Percentiles rank a stretch among this genome's conserved stretches.
phyloP scores from a whole-genome alignment of 2,329 filamentous ascomycete genomes.

The Aspergillus felis region DNA sequence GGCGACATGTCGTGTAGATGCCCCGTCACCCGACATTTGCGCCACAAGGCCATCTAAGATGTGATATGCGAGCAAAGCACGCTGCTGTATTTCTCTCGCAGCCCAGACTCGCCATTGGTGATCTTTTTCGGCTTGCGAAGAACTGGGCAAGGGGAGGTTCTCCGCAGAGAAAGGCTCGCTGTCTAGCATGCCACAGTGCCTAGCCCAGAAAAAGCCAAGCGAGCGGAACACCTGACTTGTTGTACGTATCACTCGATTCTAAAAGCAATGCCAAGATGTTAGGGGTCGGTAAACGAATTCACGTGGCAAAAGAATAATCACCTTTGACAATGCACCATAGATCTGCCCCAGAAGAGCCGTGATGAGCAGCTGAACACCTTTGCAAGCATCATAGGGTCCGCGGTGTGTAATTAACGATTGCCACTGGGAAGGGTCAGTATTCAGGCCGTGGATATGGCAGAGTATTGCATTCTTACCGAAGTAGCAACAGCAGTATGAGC shows the following conservation, averaged over 20 bases:
- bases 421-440: conserved; percentile 28
- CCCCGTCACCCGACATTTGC: conserved; percentile 41
- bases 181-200: conserved; percentile 44
- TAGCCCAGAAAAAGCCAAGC: conserved; percentile 44
- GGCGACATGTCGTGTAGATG: conserved; percentile 41
- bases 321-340: conserved; percentile 42
- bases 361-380: conserved; percentile 43
- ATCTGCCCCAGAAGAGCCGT: conserved; percentile 43
- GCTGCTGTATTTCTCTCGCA: conserved; percentile 43
- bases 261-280: not conserved
- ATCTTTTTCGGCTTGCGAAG: conserved; percentile 35
- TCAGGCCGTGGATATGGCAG: not conserved
- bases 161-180: conserved; percentile 30
- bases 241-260: conserved; percentile 41
- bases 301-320: conserved; percentile 1
- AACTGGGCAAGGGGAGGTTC: conserved; percentile 31
- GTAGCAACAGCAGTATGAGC: conserved; percentile 45
- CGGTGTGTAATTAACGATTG: conserved; percentile 42
- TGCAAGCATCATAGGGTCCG: conserved; percentile 42
- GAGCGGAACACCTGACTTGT: conserved; percentile 45
- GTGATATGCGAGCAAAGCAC: conserved; percentile 43
- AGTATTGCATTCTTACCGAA: conserved; percentile 23
- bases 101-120: conserved; percentile 42
- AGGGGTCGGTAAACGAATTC: not conserved
- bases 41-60: conserved; percentile 45